A percentile compares a stretch with the other conserved stretches of the same genome.
Evolutionary conservation across 2,329 filamentous ascomycete genomes (phyloP).

Genomic region (Harringtonia aguacate): DNA sequence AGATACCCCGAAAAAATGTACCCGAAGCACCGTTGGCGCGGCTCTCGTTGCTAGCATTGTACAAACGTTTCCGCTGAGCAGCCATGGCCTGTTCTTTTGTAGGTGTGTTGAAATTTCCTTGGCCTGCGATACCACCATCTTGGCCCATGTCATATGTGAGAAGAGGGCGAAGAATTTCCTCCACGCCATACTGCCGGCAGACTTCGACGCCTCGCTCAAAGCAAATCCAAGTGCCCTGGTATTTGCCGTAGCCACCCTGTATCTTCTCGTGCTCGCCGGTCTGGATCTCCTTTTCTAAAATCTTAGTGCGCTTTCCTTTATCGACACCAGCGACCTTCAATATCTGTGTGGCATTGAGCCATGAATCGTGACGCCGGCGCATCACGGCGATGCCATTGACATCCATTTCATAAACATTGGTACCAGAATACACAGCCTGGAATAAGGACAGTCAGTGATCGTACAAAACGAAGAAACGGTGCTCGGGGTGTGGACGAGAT

Average conservation of each 20-base stretch:
- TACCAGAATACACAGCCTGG: conserved; percentile 82
- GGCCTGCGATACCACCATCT: conserved; percentile 60
- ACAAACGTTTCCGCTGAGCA: conserved; percentile 83
- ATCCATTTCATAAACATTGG: conserved; percentile 98
- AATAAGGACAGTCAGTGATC: background rate
- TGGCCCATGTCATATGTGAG: conserved; percentile 73
- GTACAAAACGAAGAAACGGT: no score
- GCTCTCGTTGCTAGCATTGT: conserved; percentile 63
- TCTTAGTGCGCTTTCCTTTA: conserved; percentile 95
- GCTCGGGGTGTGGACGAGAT: background rate
- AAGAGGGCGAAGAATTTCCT: conserved; percentile 63
- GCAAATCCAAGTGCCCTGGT: conserved; percentile 97
- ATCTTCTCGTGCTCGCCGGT: conserved; percentile 97
- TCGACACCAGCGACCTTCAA: conserved; percentile 95
- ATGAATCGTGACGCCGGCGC: conserved; percentile 88
- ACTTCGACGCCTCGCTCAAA: conserved; percentile 89
- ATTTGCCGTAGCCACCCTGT: conserved; percentile 96
- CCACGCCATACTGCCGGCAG: conserved; percentile 69
- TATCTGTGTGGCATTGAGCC: conserved; percentile 97
- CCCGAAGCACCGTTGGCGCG: conserved; percentile 58
- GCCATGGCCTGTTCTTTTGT: conserved; percentile 99
- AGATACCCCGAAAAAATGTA: conserved; percentile 97
- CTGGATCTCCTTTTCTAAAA: conserved; percentile 94
- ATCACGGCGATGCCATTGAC: conserved; percentile 89
- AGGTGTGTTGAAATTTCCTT: conserved; percentile 77